Evolutionary conservation across 306 rosid species (phyloP), one percentile per base, ranked within the genome.

Genomic region (Benincasa hispida): DNA sequence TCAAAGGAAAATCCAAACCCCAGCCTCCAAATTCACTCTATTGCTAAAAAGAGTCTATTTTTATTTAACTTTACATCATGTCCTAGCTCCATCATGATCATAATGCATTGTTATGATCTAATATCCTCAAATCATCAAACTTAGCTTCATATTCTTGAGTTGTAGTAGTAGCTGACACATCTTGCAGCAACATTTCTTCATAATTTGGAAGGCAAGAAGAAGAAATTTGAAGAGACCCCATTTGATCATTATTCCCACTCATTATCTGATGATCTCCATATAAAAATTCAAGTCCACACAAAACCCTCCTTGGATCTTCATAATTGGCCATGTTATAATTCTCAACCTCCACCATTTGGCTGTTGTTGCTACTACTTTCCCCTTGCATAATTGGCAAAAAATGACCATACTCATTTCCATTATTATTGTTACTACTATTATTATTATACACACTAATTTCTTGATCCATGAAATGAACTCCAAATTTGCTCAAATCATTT

Each of bases 61-160:
- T 68, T 68, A 68, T 22, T 45, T 45, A 45, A 45, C 37, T 69
- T 69, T 69, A 69, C 75, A 69, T 45, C 2, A 4, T 12, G 13
- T 7, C 32, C 50, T 45, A 45, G 50, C 50, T 45, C 50, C 75
- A 9, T 22, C 55, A 24, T 69, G 37, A 69, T 69, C 75, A 69
- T 45, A 42, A 10, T 63, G 27, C 72, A 34, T 17, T 30, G 41
- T 25, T 27, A 62, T n/a, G n/a, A n/a, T 32, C 72, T 15, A 41
- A 39, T 42, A 73, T 51, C 61, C 21, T 81, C 78, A 81, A 66
- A 58, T 85, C 86, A 77, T 78, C 74, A 55, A 85, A 83, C 76
- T 54, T 79, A 72, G 77, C 78, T 79, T 17, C 9, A 63, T 78
- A 54, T 37, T 74, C 32, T 30, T 74, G 80, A 51, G 62, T 73